Percentiles rank a stretch among this genome's conserved stretches.
phyloP scores from a whole-genome alignment of 2,329 filamentous ascomycete species.

The Catunica adiposa region DNA sequence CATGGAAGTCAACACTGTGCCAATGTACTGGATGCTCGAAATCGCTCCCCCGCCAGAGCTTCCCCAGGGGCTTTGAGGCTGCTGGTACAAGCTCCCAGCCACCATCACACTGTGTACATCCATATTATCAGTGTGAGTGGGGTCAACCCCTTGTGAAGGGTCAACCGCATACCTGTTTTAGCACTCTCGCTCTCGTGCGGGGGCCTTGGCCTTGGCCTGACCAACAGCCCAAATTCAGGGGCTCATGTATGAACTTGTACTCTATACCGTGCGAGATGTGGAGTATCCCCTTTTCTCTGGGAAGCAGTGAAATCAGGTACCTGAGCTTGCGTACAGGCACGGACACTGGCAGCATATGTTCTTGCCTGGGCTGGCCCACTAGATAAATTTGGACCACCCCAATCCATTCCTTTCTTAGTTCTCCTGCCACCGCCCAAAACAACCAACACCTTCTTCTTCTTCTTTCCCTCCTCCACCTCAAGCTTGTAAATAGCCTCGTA shows the following conservation, averaged over 20 bases:
- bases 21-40: conserved; percentile 5
- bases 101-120: conserved; percentile 14
- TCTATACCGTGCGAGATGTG: conserved; percentile 11
- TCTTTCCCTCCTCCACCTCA: conserved; percentile 12
- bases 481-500: conserved; percentile 15
- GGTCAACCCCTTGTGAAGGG: conserved; percentile 9
- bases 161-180: background rate
- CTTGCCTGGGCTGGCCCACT: conserved; percentile 13
- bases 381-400: conserved; percentile 16
- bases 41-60: conserved; percentile 1
- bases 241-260: background rate
- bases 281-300: conserved; percentile 12
- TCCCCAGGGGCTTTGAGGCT: conserved; percentile 6
- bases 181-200: background rate
- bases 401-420: conserved; percentile 14
- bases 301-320: conserved; percentile 11
- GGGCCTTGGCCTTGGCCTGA: conserved; percentile 2
- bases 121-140: conserved; percentile 9
- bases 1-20: background rate
- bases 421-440: conserved; percentile 12
- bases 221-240: conserved; percentile 11
- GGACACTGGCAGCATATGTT: conserved; percentile 11
- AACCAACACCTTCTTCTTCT: conserved; percentile 13
- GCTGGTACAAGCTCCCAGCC: conserved; percentile 13
- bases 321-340: conserved; percentile 13